Percentiles rank a stretch among this genome's conserved stretches.
phyloP scores from a whole-genome alignment of 164 flowering plant species.

The Chimonanthus salicifolius region DNA sequence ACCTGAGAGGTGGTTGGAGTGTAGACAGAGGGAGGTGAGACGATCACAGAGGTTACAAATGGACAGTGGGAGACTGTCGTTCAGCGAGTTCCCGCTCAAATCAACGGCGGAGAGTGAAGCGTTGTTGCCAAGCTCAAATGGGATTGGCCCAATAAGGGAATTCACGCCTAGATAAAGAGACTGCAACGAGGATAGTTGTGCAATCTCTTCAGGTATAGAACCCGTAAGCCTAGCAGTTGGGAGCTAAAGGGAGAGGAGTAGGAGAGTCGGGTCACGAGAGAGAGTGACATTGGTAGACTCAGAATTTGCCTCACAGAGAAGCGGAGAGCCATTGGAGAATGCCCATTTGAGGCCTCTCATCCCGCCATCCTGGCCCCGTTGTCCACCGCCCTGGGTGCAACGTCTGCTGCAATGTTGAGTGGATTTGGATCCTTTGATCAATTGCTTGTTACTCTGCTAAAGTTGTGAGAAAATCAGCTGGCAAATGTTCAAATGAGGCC shows the following conservation, averaged over 20 bases:
- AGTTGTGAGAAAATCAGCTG: conserved; percentile 19
- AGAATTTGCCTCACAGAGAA: conserved; percentile 44
- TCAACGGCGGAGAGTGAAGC: conserved; percentile 69
- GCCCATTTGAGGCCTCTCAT: conserved; percentile 81
- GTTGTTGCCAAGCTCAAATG: conserved; percentile 87
- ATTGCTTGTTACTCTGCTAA: conserved; percentile 1
- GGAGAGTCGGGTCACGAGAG: conserved; percentile 55
- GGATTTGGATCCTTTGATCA: conserved; percentile 9
- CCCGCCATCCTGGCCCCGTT: too few relatives aligned
- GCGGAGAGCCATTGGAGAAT: conserved; percentile 53
- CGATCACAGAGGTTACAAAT: conserved; percentile 90
- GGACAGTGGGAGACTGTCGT: conserved; percentile 63
- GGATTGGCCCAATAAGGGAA: conserved; percentile 59
- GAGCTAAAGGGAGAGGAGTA: conserved; percentile 67
- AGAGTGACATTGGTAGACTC: conserved; percentile 50
- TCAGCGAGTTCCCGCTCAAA: conserved; percentile 55
- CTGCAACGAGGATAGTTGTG: conserved; percentile 61
- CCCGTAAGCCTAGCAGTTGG: conserved; percentile 87
- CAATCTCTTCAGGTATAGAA: conserved; percentile 67
- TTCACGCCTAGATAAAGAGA: conserved; percentile 70
- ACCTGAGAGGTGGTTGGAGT: conserved; percentile 66
- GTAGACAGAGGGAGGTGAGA: conserved; percentile 59
- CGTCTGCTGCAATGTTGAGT: conserved; percentile 4
- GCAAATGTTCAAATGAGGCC: conserved; percentile 9
- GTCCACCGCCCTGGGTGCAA: too few relatives aligned